Evolutionary conservation across 2,329 filamentous ascomycete genomes (phyloP).

Genomic region (Dissoconium aciculare): DNA sequence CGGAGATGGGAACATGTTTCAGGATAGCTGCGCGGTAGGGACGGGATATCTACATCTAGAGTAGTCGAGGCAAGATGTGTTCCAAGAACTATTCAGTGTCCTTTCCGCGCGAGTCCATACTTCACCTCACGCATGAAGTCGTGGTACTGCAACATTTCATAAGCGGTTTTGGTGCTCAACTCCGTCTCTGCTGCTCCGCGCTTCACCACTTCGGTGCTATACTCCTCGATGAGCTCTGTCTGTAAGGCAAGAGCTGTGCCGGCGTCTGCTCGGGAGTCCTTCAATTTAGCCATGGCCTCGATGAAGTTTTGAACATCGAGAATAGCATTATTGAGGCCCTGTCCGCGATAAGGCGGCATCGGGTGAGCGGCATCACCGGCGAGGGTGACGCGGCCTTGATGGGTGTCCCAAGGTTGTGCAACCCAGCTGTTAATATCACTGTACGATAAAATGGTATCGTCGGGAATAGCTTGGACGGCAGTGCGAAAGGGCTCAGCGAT

Average conservation of each 20-base stretch:
- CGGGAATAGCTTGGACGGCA: constrained; percentile 9
- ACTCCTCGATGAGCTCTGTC: constrained; percentile 5
- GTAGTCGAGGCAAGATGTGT: too few species aligned
- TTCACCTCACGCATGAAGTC: too few species aligned
- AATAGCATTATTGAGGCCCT: constrained; percentile 32
- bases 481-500: constrained; percentile 10
- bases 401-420: constrained; percentile 15
- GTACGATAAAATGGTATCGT: constrained; percentile 5
- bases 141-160: constrained; percentile 11
- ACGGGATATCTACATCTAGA: too few species aligned
- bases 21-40: too few species aligned
- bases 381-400: constrained; percentile 19
- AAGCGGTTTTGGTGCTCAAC: constrained; percentile 8
- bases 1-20: too few species aligned
- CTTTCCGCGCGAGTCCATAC: too few species aligned
- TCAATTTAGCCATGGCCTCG: constrained; percentile 3
- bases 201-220: constrained; percentile 8
- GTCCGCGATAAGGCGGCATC: constrained; percentile 33
- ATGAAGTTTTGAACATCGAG: constrained; percentile 28
- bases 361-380: constrained; percentile 30
- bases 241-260: not conserved
- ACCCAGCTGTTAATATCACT: constrained; percentile 14
- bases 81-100: too few species aligned
- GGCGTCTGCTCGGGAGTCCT: not conserved
- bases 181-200: constrained; percentile 9